These are phyloP conservation scores for Papiliotrema fonsecae DNA, from an alignment of 1,284 basidiomycete genomes.

Conservation along the genomic window DNA sequence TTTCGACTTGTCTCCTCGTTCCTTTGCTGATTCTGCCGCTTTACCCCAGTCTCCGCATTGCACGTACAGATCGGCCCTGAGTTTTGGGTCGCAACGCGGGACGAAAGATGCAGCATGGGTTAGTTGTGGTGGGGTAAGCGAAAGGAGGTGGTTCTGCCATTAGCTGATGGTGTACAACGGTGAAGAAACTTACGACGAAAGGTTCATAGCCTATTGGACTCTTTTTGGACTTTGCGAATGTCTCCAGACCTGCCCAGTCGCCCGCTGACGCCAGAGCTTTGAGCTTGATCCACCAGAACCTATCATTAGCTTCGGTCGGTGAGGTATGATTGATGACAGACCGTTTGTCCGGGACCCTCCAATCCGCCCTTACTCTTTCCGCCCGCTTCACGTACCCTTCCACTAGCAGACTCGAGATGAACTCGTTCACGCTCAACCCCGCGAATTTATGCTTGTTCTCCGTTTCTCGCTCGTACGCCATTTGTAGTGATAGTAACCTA, in stretches of 20 bases:
- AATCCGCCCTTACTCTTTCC: slow-evolving; percentile 77
- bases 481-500: slow-evolving; percentile 71
- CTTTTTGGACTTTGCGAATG: slow-evolving; percentile 75
- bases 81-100: slow-evolving; percentile 72
- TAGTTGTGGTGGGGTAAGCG: slow-evolving; percentile 47
- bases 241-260: slow-evolving; percentile 79
- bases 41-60: slow-evolving; percentile 80
- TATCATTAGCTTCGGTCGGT: not conserved
- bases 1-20: slow-evolving; percentile 71
- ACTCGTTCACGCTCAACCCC: slow-evolving; percentile 76
- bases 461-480: slow-evolving; percentile 79
- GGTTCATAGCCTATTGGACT: slow-evolving; percentile 94
- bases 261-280: slow-evolving; percentile 68
- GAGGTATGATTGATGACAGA: slow-evolving; percentile 33
- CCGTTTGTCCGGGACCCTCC: slow-evolving; percentile 88
- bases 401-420: slow-evolving; percentile 67
- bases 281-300: slow-evolving; percentile 85
- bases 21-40: slow-evolving; percentile 82
- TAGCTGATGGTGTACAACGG: slow-evolving; percentile 45
- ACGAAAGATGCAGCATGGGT: slow-evolving; percentile 74
- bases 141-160: slow-evolving; percentile 39
- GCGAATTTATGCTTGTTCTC: slow-evolving; percentile 71
- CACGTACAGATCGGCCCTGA: slow-evolving; percentile 77
- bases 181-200: slow-evolving; percentile 64
- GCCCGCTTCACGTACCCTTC: slow-evolving; percentile 77